Conservation (phyloP, 345 rosid species). For the Diplotaxis tenuifolia region DNA sequence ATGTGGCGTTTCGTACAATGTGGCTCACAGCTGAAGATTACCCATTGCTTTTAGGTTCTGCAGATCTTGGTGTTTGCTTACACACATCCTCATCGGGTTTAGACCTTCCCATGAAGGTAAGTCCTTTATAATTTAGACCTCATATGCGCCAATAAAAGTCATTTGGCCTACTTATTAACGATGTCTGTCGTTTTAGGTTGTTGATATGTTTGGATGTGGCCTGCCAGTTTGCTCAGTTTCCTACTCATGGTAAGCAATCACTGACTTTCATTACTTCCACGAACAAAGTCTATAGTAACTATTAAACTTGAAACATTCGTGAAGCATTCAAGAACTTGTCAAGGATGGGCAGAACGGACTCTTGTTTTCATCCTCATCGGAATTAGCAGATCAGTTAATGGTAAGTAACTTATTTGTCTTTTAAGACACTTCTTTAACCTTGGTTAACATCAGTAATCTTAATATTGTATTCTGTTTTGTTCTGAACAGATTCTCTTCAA, state of each 20-base stretch:
- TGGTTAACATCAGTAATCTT: neutral
- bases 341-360: conserved; percentile 78
- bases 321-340: conserved; percentile 86
- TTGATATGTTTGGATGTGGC: conserved; percentile 99
- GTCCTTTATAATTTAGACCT: neutral
- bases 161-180: neutral
- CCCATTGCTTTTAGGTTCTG: conserved; percentile 90
- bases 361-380: conserved; percentile 93
- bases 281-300: neutral
- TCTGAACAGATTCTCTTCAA: conserved; percentile 66
- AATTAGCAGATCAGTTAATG: conserved; percentile 80
- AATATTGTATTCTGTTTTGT: conserved; percentile 7
- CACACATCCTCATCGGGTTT: conserved; percentile 96
- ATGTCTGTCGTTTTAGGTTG: conserved; percentile 54
- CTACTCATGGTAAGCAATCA: conserved; percentile 72
- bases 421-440: neutral
- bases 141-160: conserved; percentile 12
- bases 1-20: conserved; percentile 93
- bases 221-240: conserved; percentile 94
- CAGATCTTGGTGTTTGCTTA: conserved; percentile 94
- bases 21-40: conserved; percentile 97
- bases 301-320: conserved; percentile 2
- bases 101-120: conserved; percentile 97
- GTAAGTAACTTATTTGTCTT: conserved; percentile 39
- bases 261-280: neutral